Percentiles rank a stretch among this genome's conserved stretches.
Evolutionary conservation across 2,329 filamentous ascomycete genomes (phyloP).

Genomic region (Drechslerella dactyloides): DNA sequence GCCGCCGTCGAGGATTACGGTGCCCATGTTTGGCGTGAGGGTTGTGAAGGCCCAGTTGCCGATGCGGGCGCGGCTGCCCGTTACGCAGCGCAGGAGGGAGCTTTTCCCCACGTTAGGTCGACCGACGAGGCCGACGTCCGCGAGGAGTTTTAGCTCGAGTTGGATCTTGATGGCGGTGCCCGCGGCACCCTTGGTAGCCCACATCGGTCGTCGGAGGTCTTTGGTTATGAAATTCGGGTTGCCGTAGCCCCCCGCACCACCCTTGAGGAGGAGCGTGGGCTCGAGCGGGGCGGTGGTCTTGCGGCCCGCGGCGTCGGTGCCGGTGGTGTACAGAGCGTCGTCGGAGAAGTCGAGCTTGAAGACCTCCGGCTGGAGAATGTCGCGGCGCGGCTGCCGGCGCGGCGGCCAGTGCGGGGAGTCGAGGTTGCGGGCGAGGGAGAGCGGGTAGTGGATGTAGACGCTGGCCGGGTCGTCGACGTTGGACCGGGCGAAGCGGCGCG

Average conservation of each 20-base stretch:
- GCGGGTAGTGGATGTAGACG: slow-evolving; percentile 54
- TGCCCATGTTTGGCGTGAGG: slow-evolving; percentile 91
- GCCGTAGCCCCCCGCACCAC: slow-evolving; percentile 85
- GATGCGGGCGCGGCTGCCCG: slow-evolving; percentile 84
- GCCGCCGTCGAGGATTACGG: slow-evolving; percentile 79
- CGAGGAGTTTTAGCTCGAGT: slow-evolving; percentile 91
- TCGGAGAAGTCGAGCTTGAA: slow-evolving; percentile 61
- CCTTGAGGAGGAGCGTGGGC: slow-evolving; percentile 83
- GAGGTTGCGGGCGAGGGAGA: slow-evolving; percentile 51
- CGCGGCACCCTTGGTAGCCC: slow-evolving; percentile 83
- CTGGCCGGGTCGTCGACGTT: slow-evolving; percentile 51
- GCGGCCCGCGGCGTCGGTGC: background rate
- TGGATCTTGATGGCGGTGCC: slow-evolving; percentile 80
- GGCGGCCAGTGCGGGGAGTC: slow-evolving; percentile 52
- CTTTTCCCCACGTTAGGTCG: slow-evolving; percentile 96
- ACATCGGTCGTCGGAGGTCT: slow-evolving; percentile 76
- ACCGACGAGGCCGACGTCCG: slow-evolving; percentile 92
- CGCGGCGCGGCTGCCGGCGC: slow-evolving; percentile 15
- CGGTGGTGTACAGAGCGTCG: background rate
- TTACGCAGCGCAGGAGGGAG: slow-evolving; percentile 84
- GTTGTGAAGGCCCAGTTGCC: slow-evolving; percentile 98
- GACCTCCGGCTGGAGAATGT: slow-evolving; percentile 34
- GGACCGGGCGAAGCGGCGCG: slow-evolving; percentile 39
- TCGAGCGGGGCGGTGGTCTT: slow-evolving; percentile 68
- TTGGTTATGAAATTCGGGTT: slow-evolving; percentile 91